These are phyloP conservation scores for Fusarium sp. DNA, from an alignment of 2,329 filamentous ascomycete species.

Conservation along the genomic window DNA sequence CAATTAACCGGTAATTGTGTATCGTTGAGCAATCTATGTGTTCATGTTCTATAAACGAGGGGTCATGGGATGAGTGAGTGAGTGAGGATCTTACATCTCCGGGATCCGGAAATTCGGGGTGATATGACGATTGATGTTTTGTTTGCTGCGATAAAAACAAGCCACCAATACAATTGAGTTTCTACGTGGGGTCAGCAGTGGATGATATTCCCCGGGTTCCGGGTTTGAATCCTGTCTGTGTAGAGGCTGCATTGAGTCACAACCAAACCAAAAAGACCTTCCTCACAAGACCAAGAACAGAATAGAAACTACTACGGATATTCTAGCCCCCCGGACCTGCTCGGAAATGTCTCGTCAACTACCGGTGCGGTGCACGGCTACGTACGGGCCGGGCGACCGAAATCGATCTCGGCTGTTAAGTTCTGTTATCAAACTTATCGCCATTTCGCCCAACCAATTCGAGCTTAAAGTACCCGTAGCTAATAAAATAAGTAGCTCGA, in stretches of 20 bases:
- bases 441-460: constrained; percentile 19
- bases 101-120: constrained; percentile 18
- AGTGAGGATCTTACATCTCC: neutral
- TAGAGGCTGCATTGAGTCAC: neutral
- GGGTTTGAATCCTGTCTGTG: neutral
- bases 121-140: neutral
- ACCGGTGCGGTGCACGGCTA: constrained; percentile 29
- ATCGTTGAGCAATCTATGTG: neutral
- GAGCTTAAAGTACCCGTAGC: constrained; percentile 27
- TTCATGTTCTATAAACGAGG: neutral
- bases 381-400: constrained; percentile 27
- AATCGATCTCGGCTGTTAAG: constrained; percentile 7
- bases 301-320: neutral
- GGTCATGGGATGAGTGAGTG: neutral
- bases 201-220: constrained; percentile 13
- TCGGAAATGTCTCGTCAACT: constrained; percentile 29
- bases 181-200: neutral
- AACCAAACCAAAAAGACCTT: neutral
- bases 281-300: too few species aligned
- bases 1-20: neutral
- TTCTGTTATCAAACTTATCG: constrained; percentile 9
- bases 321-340: too few species aligned
- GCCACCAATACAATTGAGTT: constrained; percentile 5
- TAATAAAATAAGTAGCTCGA: too few species aligned
- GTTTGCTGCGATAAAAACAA: neutral